Evolutionary conservation across 2,329 filamentous ascomycete species (phyloP), one percentile per base, ranked within the genome.

Genomic region (Aspergillus sp.): DNA sequence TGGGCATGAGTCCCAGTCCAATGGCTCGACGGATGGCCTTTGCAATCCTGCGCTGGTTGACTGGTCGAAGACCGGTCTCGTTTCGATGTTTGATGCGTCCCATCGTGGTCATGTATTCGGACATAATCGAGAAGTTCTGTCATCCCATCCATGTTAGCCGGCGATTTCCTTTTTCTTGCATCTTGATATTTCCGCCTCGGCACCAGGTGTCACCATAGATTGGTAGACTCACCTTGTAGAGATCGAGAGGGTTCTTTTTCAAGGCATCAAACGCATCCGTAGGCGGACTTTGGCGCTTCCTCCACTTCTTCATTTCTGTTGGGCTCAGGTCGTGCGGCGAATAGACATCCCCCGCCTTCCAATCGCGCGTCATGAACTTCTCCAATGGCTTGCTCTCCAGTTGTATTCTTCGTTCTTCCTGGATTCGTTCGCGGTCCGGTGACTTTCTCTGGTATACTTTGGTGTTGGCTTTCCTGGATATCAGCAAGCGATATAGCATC

Each of bases 61-160:
- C 85, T 2, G 86, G 86, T 48, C 88, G 79, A 51, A 98, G 74
- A 9, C 88, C 88, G 0, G 90, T 97, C 27, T 83, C 74, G 4
- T 67, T 76, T n/a, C 79, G 76, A 64, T 85, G 82, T 70, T 81
- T 86, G 66, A 98, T 96, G 49, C 89, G 81, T 43, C 91, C 93
- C 72, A 88, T 86, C 7, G 83, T 71, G 0, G 86, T 88, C 61
- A 93, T 85, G 66, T 86, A 96, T 66, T 96, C 89, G 30, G 86
- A 86, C 69, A 97, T 85, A 51, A 98, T 80, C 34, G 86, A 81
- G 66, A 94, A 94, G 71, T 98, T 98, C 89, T 95, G 59, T 42
- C 42, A 19, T 28, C 5, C 19, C 46, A 36, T 10, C 9, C 38
- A 7, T 12, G 40, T 58, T 34, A 32, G 44, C 27, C 29, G 36